phyloP scores from a whole-genome alignment of 2,329 filamentous ascomycete species.

The Nectriaceae sp. region DNA sequence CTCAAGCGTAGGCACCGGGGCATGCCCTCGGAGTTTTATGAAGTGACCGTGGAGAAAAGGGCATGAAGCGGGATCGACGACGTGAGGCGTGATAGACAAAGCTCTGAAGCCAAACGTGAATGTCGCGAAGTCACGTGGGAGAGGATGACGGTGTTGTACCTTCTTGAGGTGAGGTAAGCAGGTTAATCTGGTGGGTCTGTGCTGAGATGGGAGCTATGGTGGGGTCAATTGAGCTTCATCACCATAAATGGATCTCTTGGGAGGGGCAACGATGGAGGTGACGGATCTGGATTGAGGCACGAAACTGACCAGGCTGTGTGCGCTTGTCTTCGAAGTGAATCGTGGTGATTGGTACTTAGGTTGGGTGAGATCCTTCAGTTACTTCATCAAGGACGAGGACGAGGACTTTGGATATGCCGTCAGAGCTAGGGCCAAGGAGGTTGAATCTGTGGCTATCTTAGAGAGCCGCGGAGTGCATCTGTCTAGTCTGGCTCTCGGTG shows the following conservation, averaged over 20 bases:
- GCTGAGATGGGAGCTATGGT: not conserved
- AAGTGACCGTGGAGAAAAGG: conserved; percentile 6
- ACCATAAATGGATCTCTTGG: not conserved
- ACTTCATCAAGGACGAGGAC: too few relatives aligned
- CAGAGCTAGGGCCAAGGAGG: too few relatives aligned
- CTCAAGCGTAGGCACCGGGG: conserved; percentile 14
- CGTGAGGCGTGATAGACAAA: conserved; percentile 26
- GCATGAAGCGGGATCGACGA: conserved; percentile 9
- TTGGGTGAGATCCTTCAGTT: too few relatives aligned
- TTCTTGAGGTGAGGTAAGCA: conserved; percentile 4
- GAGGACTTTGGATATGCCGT: too few relatives aligned
- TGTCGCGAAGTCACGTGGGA: conserved; percentile 35
- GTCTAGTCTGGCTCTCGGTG: too few relatives aligned
- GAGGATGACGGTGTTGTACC: not conserved
- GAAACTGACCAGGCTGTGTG: too few relatives aligned
- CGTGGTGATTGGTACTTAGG: too few relatives aligned
- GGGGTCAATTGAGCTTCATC: not conserved
- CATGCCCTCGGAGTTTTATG: conserved; percentile 16
- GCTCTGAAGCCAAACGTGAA: conserved; percentile 21
- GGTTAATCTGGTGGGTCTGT: not conserved
- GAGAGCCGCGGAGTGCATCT: too few relatives aligned
- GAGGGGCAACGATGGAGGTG: not conserved
- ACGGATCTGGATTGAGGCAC: not conserved
- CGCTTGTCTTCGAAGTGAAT: too few relatives aligned
- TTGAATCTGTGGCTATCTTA: too few relatives aligned